Base-by-base conservation (phyloP, 495 filamentous ascomycete species). In the Penicillium crystallinum region DNA sequence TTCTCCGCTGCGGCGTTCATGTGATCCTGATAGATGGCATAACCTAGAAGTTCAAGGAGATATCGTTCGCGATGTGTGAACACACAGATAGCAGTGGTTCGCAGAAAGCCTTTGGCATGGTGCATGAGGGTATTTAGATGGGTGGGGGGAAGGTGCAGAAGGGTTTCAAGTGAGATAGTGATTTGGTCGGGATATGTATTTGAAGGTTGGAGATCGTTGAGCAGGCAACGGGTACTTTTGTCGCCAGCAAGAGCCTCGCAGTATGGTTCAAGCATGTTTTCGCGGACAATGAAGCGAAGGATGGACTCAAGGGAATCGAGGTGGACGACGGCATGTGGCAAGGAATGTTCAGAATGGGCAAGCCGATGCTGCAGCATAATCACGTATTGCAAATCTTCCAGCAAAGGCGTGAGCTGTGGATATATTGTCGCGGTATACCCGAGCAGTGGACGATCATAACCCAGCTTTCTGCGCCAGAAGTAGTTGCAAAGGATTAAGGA, bases 381-480 rank as follows among this genome's bases (percentile, higher is more conserved):
- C 17, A 64, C 62, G 31, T 66, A 63, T 38, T 67, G 56, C 23
- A 77, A 52, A 3, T 71, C 65, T 22, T 63, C 58, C 4, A 70
- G 25, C 1, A 71, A 17, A 0, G 63, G 50, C 0, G 53, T 61
- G 3, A 61, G 22, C 36, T 60, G 67, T n/a, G 44, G 29, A 12
- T 51, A 31, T 22, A 55, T 35, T 30, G 58, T 18, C 0, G 54
- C 43, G 4, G 18, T 39, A 29, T 55, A 38, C 0, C 34, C 46
- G 7, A 71, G 25, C 1, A 73, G 36, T 2, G 73, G 72, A 0
- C 76, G 66, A 29, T 77, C 74, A 46, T 79, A 77, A 1, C 74
- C 76, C 4, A 79, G 61, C 47, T 66, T 62, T 18, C 51, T 52
- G 1, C 75, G 62, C 74, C 75, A 80, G 49, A 74, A 71, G 36